Evolutionary conservation across 306 rosid genomes (phyloP).

Genomic region (Castanospermum australe): DNA sequence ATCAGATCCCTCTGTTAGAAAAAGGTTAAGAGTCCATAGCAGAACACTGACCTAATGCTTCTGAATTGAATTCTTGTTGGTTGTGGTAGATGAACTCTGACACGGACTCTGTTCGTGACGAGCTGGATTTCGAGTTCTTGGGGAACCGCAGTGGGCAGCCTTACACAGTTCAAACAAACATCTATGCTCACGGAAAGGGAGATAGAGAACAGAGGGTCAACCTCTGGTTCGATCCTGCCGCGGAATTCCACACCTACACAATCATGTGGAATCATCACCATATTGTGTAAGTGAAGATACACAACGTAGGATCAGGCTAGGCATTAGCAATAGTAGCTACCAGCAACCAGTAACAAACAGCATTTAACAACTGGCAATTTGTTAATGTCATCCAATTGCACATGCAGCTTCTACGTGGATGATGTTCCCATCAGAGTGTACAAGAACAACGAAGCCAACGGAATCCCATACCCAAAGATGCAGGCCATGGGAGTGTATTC

Average conservation of each 20-base stretch:
- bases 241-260: constrained; percentile 76
- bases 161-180: constrained; percentile 88
- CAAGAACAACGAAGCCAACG: constrained; percentile 79
- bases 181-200: constrained; percentile 83
- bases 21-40: background rate
- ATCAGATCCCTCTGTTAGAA: background rate
- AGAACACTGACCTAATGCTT: background rate
- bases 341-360: background rate
- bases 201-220: constrained; percentile 84
- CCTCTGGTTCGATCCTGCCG: constrained; percentile 93
- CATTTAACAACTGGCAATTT: background rate
- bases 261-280: constrained; percentile 71
- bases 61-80: background rate
- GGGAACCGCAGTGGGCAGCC: constrained; percentile 93
- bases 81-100: constrained; percentile 67
- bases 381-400: background rate
- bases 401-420: constrained; percentile 71
- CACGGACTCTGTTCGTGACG: constrained; percentile 65
- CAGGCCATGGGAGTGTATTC: constrained; percentile 92
- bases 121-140: constrained; percentile 91
- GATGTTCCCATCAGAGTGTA: constrained; percentile 76
- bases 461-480: constrained; percentile 65
- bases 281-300: constrained; percentile 55
- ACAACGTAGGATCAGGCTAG: background rate
- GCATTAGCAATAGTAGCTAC: background rate